phyloP scores from a whole-genome alignment of 2,329 filamentous ascomycete genomes.

The Colletotrichum cuscutae region DNA sequence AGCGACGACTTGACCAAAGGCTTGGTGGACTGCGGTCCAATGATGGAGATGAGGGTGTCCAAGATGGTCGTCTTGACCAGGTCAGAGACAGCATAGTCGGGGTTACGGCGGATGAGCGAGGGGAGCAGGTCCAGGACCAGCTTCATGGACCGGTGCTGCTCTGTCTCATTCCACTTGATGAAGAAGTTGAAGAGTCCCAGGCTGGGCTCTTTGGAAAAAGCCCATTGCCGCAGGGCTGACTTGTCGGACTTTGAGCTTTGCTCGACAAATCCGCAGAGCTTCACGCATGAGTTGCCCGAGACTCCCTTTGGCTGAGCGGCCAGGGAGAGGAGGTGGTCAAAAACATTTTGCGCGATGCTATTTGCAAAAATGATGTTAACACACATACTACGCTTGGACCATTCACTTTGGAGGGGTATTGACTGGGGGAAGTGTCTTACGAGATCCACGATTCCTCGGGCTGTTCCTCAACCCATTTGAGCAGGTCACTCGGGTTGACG shows the following conservation, averaged over 20 bases:
- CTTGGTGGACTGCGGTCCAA: slow-evolving; percentile 69
- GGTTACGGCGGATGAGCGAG: slow-evolving; percentile 61
- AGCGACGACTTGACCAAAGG: slow-evolving; percentile 77
- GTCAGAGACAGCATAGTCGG: slow-evolving; percentile 48
- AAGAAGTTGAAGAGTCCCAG: slow-evolving; percentile 69
- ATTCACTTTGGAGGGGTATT: background rate
- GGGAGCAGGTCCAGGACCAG: slow-evolving; percentile 69
- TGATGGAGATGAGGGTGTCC: slow-evolving; percentile 65
- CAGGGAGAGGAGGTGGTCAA: slow-evolving; percentile 57
- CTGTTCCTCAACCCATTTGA: slow-evolving; percentile 57
- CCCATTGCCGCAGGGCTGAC: slow-evolving; percentile 55
- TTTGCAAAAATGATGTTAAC: background rate
- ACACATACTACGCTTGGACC: background rate
- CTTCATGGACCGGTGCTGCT: slow-evolving; percentile 72
- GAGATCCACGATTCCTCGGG: slow-evolving; percentile 44
- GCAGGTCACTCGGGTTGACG: slow-evolving; percentile 48
- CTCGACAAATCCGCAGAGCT: slow-evolving; percentile 71
- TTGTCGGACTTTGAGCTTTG: slow-evolving; percentile 64
- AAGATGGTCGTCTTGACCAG: slow-evolving; percentile 58
- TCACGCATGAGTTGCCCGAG: slow-evolving; percentile 67
- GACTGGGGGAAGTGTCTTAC: slow-evolving; percentile 44
- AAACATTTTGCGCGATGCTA: slow-evolving; percentile 53
- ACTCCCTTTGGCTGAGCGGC: slow-evolving; percentile 64
- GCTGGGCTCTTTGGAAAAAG: slow-evolving; percentile 60
- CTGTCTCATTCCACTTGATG: slow-evolving; percentile 74